Conservation (phyloP, 441 rosid species). For the Aquilaria agallochum region DNA sequence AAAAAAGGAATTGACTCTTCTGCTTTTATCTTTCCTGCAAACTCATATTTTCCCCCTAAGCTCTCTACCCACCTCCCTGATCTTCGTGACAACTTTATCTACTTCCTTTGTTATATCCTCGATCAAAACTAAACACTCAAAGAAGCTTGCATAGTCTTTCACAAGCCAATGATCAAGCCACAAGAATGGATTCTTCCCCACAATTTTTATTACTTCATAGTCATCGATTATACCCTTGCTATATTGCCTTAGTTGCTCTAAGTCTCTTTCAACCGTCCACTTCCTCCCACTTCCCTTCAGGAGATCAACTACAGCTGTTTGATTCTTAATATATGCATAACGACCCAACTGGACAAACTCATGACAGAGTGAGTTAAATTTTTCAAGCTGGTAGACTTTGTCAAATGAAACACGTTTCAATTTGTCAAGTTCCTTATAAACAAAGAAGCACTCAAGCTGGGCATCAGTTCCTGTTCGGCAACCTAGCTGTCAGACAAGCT, state of each 20-base stretch:
- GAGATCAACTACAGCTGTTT: constrained; percentile 37
- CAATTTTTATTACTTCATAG: constrained; percentile 60
- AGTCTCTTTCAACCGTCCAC: constrained; percentile 80
- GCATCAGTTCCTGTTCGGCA: constrained; percentile 87
- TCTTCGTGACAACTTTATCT: constrained; percentile 63
- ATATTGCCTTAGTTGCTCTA: constrained; percentile 58
- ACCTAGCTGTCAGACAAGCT: constrained; percentile 83
- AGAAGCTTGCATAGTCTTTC: constrained; percentile 71
- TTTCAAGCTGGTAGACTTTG: constrained; percentile 65
- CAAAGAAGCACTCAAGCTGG: constrained; percentile 87
- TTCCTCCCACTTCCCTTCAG: constrained; percentile 95
- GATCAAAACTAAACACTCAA: constrained; percentile 78
- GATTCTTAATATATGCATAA: constrained; percentile 50
- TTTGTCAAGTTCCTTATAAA: constrained; percentile 85
- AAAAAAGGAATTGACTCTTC: constrained; percentile 38
- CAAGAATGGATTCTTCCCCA: constrained; percentile 82
- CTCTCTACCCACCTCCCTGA: constrained; percentile 54
- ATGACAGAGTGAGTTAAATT: constrained; percentile 63
- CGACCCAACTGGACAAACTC: constrained; percentile 71
- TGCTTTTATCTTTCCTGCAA: constrained; percentile 2
- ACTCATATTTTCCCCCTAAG: constrained; percentile 18
- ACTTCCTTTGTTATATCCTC: constrained; percentile 74
- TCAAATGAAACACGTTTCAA: constrained; percentile 77
- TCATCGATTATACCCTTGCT: constrained; percentile 37
- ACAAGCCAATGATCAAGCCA: constrained; percentile 99